These are phyloP conservation scores for Cutaneotrichosporon arboriforme DNA, from an alignment of 1,284 basidiomycete genomes.

Conservation along the genomic window DNA sequence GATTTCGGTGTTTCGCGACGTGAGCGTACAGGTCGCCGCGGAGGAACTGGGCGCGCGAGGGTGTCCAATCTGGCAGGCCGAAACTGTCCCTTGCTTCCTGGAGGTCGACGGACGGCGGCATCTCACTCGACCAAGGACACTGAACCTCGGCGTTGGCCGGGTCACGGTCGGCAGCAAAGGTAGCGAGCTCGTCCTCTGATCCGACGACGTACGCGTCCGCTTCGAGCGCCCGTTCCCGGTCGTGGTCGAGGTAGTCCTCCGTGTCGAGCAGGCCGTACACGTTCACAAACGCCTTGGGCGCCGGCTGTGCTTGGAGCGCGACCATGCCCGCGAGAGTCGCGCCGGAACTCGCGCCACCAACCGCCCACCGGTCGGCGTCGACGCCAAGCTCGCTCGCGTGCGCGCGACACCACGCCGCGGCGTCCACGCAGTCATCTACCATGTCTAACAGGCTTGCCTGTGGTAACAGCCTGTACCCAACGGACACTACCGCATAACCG, in stretches of 20 bases:
- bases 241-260: constrained; percentile 5
- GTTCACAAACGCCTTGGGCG: constrained; percentile 7
- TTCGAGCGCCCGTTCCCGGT: background rate
- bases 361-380: constrained; percentile 21
- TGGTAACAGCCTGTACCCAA: constrained; percentile 30
- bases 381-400: constrained; percentile 17
- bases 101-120: constrained; percentile 11
- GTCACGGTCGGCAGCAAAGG: background rate
- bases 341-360: constrained; percentile 21
- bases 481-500: constrained; percentile 31
- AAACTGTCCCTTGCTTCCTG: constrained; percentile 3
- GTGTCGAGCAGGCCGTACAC: constrained; percentile 15
- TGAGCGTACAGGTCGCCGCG: constrained; percentile 13
- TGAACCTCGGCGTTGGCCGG: constrained; percentile 1
- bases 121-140: constrained; percentile 12
- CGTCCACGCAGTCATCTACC: constrained; percentile 23
- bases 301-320: background rate
- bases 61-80: constrained; percentile 9
- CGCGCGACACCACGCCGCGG: constrained; percentile 19
- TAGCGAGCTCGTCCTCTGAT: constrained; percentile 6
- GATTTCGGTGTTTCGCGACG: constrained; percentile 8
- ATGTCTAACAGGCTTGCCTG: constrained; percentile 24
- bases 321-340: constrained; percentile 11
- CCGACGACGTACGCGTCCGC: constrained; percentile 2
- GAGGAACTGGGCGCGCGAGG: background rate